Evolutionary conservation across 2,329 filamentous ascomycete genomes (phyloP).

Genomic region (Thermoascus crustaceus): DNA sequence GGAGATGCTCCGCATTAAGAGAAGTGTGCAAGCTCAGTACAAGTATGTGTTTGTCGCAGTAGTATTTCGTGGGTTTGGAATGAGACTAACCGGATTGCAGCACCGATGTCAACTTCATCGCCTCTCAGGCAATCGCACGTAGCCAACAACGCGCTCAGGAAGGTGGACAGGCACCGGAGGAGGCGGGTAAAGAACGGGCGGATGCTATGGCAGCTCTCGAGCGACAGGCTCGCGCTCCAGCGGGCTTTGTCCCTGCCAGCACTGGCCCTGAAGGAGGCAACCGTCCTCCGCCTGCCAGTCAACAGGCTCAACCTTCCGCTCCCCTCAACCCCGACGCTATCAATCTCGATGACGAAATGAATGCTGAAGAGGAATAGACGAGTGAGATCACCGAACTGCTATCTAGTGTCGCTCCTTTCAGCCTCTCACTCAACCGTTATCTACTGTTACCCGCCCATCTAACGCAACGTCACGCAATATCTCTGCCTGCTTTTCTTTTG

Average conservation of each 20-base stretch:
- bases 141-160: constrained; percentile 52
- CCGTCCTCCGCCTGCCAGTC: constrained; percentile 30
- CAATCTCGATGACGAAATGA: constrained; percentile 59
- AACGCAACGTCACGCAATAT: too few species aligned
- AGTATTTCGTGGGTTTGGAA: neutral
- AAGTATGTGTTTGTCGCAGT: constrained; percentile 49
- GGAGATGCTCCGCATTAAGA: constrained; percentile 96
- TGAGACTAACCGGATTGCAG: constrained; percentile 37
- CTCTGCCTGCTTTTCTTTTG: too few species aligned
- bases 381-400: neutral
- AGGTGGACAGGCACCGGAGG: constrained; percentile 22
- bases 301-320: constrained; percentile 25
- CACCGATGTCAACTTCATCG: constrained; percentile 97
- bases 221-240: constrained; percentile 75
- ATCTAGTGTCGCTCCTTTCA: neutral
- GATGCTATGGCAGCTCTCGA: constrained; percentile 90
- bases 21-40: constrained; percentile 94
- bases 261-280: constrained; percentile 61
- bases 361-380: constrained; percentile 20
- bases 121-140: constrained; percentile 83
- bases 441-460: too few species aligned
- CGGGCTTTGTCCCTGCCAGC: constrained; percentile 84
- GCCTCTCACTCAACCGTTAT: neutral
- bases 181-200: constrained; percentile 40
- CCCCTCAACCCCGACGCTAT: constrained; percentile 77